These are phyloP conservation scores for Serendipita vermifera DNA, from an alignment of 768 basidiomycete species.

Conservation along the genomic window DNA sequence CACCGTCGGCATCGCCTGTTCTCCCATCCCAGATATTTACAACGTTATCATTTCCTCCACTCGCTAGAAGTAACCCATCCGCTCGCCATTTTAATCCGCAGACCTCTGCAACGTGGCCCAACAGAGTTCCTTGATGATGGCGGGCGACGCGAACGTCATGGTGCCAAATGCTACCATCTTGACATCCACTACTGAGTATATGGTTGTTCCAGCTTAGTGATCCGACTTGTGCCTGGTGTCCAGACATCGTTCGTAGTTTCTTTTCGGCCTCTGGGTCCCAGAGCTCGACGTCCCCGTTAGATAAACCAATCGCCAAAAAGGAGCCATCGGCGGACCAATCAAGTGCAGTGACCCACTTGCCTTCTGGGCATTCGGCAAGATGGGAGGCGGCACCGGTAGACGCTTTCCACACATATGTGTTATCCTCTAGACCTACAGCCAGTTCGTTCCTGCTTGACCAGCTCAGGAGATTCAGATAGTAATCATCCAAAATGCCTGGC, in stretches of 20 bases:
- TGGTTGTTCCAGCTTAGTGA: conserved; percentile 80
- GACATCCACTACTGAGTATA: conserved; percentile 75
- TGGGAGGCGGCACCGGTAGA: conserved; percentile 75
- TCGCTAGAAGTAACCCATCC: conserved; percentile 83
- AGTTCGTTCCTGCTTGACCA: conserved; percentile 83
- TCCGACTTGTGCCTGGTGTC: conserved; percentile 74
- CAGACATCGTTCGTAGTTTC: conserved; percentile 81
- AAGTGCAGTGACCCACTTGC: conserved; percentile 60
- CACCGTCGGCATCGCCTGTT: neutral
- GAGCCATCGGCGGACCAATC: conserved; percentile 60
- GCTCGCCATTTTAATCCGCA: conserved; percentile 83
- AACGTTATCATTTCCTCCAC: conserved; percentile 95
- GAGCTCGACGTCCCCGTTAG: conserved; percentile 80
- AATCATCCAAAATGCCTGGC: conserved; percentile 84
- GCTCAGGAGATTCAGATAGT: conserved; percentile 85
- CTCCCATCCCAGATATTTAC: conserved; percentile 21
- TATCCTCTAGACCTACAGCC: conserved; percentile 76
- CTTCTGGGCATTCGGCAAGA: conserved; percentile 61
- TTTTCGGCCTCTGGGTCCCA: conserved; percentile 77
- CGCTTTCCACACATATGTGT: conserved; percentile 89
- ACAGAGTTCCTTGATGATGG: conserved; percentile 81
- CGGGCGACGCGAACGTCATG: conserved; percentile 82
- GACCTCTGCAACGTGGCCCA: conserved; percentile 85
- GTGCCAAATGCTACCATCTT: conserved; percentile 91
- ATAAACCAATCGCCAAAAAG: conserved; percentile 70